Evolutionary conservation across 2,329 filamentous ascomycete species (phyloP).

Genomic region (Parastagonospora avenae): DNA sequence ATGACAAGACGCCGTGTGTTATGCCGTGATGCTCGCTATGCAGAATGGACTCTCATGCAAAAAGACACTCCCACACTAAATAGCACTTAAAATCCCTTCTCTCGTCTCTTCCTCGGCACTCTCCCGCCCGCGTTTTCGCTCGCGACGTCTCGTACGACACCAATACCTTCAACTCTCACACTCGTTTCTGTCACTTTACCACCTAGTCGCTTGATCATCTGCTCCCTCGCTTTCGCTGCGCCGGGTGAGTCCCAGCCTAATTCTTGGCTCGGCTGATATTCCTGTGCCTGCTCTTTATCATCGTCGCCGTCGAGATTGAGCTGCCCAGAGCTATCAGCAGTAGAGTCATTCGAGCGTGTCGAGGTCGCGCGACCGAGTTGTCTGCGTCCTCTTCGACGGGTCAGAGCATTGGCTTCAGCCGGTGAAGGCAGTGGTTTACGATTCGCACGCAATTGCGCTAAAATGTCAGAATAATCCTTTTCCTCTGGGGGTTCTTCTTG

Average conservation of each 20-base stretch:
- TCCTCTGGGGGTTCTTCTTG: constrained; percentile 19
- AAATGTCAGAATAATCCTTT: constrained; percentile 39
- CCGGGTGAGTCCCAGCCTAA: constrained; percentile 47
- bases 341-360: constrained; percentile 34
- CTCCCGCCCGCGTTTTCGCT: constrained; percentile 29
- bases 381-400: constrained; percentile 23
- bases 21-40: constrained; percentile 12
- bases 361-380: constrained; percentile 42
- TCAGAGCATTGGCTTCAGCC: constrained; percentile 25
- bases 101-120: constrained; percentile 32
- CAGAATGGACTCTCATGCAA: background rate
- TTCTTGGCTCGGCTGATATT: constrained; percentile 44
- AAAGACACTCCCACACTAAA: background rate
- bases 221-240: constrained; percentile 39
- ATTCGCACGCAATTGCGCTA: constrained; percentile 37
- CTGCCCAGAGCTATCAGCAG: constrained; percentile 31
- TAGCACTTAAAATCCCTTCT: constrained; percentile 14
- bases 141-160: constrained; percentile 41
- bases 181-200: constrained; percentile 39
- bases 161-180: constrained; percentile 36
- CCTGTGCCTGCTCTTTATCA: constrained; percentile 23
- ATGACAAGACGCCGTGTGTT: constrained; percentile 14
- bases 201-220: constrained; percentile 44
- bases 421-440: constrained; percentile 30
- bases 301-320: constrained; percentile 22